A percentile compares a stretch with the other conserved stretches of the same genome.
Evolutionary conservation across 1,139 yeast species (phyloP).

Genomic region (Geotrichum phurueaensis): DNA sequence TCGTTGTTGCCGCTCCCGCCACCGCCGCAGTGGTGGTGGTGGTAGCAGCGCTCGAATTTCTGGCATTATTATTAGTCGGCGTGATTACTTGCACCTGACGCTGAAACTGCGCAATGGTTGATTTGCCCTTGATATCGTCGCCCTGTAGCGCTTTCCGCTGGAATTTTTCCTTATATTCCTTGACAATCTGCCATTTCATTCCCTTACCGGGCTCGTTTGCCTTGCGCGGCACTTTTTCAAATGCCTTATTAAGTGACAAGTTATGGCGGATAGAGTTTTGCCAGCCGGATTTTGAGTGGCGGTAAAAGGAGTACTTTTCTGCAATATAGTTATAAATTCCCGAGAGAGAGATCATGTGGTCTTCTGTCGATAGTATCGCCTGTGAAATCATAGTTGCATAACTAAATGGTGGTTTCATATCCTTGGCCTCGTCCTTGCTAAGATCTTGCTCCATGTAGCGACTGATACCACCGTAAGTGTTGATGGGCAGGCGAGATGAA

Average conservation of each 20-base stretch:
- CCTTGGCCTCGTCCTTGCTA: constrained; percentile 84
- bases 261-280: constrained; percentile 85
- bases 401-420: constrained; percentile 92
- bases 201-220: constrained; percentile 98
- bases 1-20: background rate
- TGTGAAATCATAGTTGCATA: constrained; percentile 98
- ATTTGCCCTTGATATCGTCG: constrained; percentile 39
- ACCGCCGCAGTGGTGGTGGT: background rate
- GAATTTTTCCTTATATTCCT: constrained; percentile 76
- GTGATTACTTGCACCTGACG: background rate
- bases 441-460: constrained; percentile 49
- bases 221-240: constrained; percentile 90
- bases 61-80: background rate
- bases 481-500: background rate
- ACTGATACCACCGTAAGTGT: background rate
- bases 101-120: constrained; percentile 7
- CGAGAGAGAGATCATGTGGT: constrained; percentile 80
- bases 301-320: constrained; percentile 80
- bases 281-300: constrained; percentile 93
- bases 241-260: constrained; percentile 73
- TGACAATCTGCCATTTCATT: constrained; percentile 97
- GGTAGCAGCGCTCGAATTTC: background rate
- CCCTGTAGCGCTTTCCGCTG: constrained; percentile 69
- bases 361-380: constrained; percentile 82
- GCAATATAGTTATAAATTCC: constrained; percentile 92